Base-by-base conservation (phyloP, 306 rosid genomes). In the Rosa lucieae region DNA sequence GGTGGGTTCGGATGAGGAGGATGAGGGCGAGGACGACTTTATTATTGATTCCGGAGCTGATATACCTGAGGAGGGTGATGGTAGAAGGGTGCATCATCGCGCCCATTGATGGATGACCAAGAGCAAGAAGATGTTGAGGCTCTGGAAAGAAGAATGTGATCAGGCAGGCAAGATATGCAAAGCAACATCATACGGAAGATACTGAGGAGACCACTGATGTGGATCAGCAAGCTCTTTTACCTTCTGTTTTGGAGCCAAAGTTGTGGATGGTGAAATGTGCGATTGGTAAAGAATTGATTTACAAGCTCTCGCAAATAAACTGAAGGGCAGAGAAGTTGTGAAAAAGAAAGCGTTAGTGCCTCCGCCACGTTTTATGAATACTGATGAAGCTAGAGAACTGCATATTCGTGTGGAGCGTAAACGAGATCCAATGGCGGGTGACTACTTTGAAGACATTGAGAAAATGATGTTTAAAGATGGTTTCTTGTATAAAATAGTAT, bases 261-360 rank as follows among this genome's bases (percentile, higher is more conserved):
- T 79, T 96, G 86, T 96, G 99, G 99, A 93, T 96, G 99, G 94
- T 96, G 79, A 96, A 93, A 84, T 96, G 99, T 81, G 92, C 92
- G 29, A 26, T 26, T 26, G 88, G 99, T 93, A 96, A 10, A 89
- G 99, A 85, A 87, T 96, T 82, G 99, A 93, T 85, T 78, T 96
- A 46, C 99, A 96, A 86, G 98, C 94, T 59, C 92, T 96, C 73
- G 98, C 99, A 77, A 91, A 81, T 83, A 96, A 96, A 87, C 79
- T 96, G 99, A 97, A 96, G 86, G 96, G 97, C 77, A 90, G 94
- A 85, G 99, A 96, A 86, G 94, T 88, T 83, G 91, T 72, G 74
- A 96, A 89, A 78, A 94, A 92, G 89, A 96, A 96, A 82, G 98
- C 98, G 46, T 96, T 93, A 88, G 92, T 90, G 81, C 99, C 99